Conservation (phyloP, 805 yeast genomes). For the Saccharomycopsis vini region DNA sequence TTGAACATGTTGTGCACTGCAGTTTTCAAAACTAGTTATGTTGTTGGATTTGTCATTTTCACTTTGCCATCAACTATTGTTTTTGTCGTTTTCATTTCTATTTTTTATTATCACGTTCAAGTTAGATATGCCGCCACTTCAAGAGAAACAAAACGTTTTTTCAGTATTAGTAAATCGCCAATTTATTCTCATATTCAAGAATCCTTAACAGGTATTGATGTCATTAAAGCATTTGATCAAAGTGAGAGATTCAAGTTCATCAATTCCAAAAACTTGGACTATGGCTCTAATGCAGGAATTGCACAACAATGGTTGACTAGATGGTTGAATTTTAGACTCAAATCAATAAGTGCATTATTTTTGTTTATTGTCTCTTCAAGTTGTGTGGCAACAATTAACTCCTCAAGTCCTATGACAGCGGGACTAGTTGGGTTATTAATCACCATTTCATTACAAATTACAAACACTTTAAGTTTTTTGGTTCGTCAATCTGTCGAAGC, state of each 20-base stretch:
- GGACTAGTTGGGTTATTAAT: conserved; percentile 58
- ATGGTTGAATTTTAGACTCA: conserved; percentile 58
- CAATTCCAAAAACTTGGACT: conserved; percentile 42
- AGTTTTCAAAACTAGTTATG: conserved; percentile 39
- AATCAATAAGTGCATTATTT: conserved; percentile 45
- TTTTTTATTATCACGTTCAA: conserved; percentile 63
- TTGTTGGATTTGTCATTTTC: conserved; percentile 42
- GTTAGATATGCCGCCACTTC: conserved; percentile 58
- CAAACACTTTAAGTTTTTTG: conserved; percentile 44
- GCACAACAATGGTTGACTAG: conserved; percentile 35
- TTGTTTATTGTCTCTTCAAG: conserved; percentile 38
- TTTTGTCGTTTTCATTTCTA: conserved; percentile 37
- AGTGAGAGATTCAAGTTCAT: conserved; percentile 48
- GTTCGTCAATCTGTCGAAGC: conserved; percentile 56
- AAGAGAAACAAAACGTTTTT: conserved; percentile 70
- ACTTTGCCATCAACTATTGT: conserved; percentile 47
- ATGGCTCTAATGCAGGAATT: conserved; percentile 35
- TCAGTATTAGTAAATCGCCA: conserved; percentile 63
- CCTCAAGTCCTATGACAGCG: conserved; percentile 37
- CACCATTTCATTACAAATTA: conserved; percentile 53
- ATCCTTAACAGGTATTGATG: conserved; percentile 65
- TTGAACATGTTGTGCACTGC: conserved; percentile 39
- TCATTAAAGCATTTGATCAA: conserved; percentile 70
- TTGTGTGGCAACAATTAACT: conserved; percentile 36
- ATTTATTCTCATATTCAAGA: conserved; percentile 79